phyloP scores from a whole-genome alignment of 495 filamentous ascomycete genomes.

The Pyrenopolyporus hunteri region DNA sequence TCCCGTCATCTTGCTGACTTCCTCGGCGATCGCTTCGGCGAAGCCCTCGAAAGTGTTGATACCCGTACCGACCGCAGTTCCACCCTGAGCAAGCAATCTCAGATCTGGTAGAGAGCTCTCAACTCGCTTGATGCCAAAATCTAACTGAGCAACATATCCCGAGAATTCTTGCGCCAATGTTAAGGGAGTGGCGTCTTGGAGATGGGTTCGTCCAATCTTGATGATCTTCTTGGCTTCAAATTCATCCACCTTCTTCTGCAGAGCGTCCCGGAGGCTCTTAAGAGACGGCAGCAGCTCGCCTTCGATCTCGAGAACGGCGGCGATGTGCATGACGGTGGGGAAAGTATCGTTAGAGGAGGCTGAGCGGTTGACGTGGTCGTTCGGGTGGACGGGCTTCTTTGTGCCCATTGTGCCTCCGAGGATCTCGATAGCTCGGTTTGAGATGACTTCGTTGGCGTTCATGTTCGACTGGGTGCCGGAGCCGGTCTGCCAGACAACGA shows the following conservation, averaged over 20 bases:
- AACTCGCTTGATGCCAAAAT: constrained; percentile 87
- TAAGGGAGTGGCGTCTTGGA: constrained; percentile 95
- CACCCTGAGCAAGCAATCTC: constrained; percentile 88
- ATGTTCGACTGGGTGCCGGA: constrained; percentile 99
- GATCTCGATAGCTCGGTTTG: constrained; percentile 98
- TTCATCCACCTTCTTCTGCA: constrained; percentile 87
- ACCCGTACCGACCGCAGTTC: constrained; percentile 95
- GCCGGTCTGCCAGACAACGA: constrained; percentile 99
- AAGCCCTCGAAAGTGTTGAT: constrained; percentile 98
- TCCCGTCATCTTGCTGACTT: constrained; percentile 90
- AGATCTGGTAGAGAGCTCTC: constrained; percentile 82
- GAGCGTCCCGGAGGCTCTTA: constrained; percentile 76
- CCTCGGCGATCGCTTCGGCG: constrained; percentile 86
- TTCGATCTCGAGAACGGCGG: constrained; percentile 91
- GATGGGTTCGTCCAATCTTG: constrained; percentile 98
- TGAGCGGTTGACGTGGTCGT: constrained; percentile 99
- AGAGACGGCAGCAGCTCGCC: constrained; percentile 82
- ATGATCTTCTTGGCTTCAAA: constrained; percentile 86
- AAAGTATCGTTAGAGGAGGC: constrained; percentile 99
- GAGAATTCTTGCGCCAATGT: constrained; percentile 98
- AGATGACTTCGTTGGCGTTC: constrained; percentile 99
- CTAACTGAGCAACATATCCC: constrained; percentile 93
- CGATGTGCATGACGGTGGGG: constrained; percentile 99
- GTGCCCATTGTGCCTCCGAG: constrained; percentile 89
- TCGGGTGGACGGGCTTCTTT: constrained; percentile 98